Conservation (phyloP, 2,329 filamentous ascomycete genomes). For the Chaetomiaceae sp. region DNA sequence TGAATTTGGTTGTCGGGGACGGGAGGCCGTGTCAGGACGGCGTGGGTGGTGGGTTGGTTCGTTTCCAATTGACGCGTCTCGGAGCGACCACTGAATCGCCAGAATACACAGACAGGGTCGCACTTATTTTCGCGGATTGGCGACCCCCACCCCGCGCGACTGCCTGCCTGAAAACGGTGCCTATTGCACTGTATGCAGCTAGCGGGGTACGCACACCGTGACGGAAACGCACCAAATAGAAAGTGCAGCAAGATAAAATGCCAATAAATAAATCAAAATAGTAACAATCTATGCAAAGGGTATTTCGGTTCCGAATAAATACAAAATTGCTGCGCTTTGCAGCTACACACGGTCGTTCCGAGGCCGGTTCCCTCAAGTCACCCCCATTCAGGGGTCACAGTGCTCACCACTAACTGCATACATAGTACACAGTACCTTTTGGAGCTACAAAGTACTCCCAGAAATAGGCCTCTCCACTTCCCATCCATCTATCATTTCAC, state of each 20-base stretch:
- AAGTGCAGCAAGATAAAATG: not conserved
- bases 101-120: no score
- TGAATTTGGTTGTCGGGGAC: slow-evolving; percentile 14
- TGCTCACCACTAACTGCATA: not conserved
- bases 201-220: not conserved
- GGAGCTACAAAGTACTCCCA: not conserved
- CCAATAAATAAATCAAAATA: no score
- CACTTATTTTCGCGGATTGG: slow-evolving; percentile 27
- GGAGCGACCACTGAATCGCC: slow-evolving; percentile 21
- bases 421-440: no score
- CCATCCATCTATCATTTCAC: slow-evolving; percentile 44
- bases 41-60: slow-evolving; percentile 4
- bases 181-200: slow-evolving; percentile 11
- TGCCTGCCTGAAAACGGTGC: not conserved
- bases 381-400: not conserved
- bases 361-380: no score
- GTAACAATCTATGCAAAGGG: no score
- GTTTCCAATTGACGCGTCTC: slow-evolving; percentile 28
- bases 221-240: not conserved
- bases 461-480: no score
- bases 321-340: no score
- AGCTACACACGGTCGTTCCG: no score
- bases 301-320: no score
- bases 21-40: slow-evolving; percentile 5
- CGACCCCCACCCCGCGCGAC: slow-evolving; percentile 6